Conservation (phyloP, 768 basidiomycete species). For the Peribolospora kevripleyi region DNA sequence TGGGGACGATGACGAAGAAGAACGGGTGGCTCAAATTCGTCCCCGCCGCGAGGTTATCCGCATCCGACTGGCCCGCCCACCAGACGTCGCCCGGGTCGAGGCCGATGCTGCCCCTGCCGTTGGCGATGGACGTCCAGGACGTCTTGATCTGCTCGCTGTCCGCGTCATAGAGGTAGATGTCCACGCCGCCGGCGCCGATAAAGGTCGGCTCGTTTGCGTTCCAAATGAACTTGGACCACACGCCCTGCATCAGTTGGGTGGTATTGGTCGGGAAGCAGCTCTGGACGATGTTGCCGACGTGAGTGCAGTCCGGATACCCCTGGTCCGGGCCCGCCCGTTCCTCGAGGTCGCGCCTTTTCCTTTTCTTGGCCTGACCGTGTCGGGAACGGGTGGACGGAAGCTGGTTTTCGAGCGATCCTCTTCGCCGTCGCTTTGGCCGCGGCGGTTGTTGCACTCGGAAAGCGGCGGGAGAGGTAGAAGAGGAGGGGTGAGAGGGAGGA, state of each 20-base stretch:
- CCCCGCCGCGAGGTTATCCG: conserved; percentile 3
- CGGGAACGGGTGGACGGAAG: too few species aligned
- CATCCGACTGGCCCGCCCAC: not conserved
- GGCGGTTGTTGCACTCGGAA: too few species aligned
- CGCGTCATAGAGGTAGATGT: conserved; percentile 54
- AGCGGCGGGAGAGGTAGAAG: too few species aligned
- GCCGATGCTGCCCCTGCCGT: conserved; percentile 30
- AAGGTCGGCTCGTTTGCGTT: conserved; percentile 15
- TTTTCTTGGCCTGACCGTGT: too few species aligned
- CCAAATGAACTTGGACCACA: conserved; percentile 55
- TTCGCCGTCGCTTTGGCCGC: too few species aligned
- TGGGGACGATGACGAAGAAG: conserved; percentile 52
- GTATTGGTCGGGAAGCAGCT: conserved; percentile 47
- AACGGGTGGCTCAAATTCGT: conserved; percentile 24
- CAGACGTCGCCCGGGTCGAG: conserved; percentile 24
- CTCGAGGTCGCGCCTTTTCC: too few species aligned
- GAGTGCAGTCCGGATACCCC: conserved; percentile 17
- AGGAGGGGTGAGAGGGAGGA: too few species aligned
- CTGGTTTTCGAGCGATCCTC: too few species aligned
- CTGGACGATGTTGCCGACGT: conserved; percentile 38
- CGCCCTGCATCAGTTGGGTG: conserved; percentile 40
- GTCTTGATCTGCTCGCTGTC: conserved; percentile 34
- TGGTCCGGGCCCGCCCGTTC: too few species aligned
- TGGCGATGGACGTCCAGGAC: conserved; percentile 26
- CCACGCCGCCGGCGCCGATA: conserved; percentile 25